A percentile compares a stretch with the other conserved stretches of the same genome.
Conservation (phyloP, 2,329 filamentous ascomycete genomes). For the Ceratocystis lukuohia region DNA sequence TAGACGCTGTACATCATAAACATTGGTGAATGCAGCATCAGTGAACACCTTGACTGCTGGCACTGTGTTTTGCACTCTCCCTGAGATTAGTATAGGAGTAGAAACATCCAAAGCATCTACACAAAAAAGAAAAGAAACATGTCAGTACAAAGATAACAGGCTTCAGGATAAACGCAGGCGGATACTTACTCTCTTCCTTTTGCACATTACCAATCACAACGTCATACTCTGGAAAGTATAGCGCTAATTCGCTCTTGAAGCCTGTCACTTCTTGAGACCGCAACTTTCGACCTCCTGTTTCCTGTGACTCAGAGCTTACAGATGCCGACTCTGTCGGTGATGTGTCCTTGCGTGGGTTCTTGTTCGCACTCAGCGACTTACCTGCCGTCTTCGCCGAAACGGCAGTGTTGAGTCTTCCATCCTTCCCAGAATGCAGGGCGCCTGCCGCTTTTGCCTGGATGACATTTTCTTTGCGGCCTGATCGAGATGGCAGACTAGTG, state of each 20-base stretch:
- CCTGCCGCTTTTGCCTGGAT: background rate
- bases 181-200: conserved; percentile 57
- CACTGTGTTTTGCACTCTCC: background rate
- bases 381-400: background rate
- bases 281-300: conserved; percentile 63
- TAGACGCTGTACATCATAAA: conserved; percentile 43
- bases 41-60: conserved; percentile 25
- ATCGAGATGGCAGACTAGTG: conserved; percentile 8
- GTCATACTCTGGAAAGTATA: conserved; percentile 89
- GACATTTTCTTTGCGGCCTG: conserved; percentile 3
- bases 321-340: conserved; percentile 26
- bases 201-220: conserved; percentile 79
- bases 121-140: conserved; percentile 8
- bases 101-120: conserved; percentile 59
- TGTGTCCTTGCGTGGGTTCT: background rate
- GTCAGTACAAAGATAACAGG: background rate
- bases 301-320: conserved; percentile 32
- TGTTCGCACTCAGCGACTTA: background rate
- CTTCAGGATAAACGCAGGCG: background rate
- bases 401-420: background rate
- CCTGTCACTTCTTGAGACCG: conserved; percentile 74
- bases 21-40: conserved; percentile 42
- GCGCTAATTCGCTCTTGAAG: conserved; percentile 80
- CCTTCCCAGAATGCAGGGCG: background rate
- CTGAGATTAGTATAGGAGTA: conserved; percentile 53